Percentiles rank a stretch among this genome's conserved stretches.
phyloP scores from a whole-genome alignment of 1,284 basidiomycete genomes.

The Ustilago bromivora region DNA sequence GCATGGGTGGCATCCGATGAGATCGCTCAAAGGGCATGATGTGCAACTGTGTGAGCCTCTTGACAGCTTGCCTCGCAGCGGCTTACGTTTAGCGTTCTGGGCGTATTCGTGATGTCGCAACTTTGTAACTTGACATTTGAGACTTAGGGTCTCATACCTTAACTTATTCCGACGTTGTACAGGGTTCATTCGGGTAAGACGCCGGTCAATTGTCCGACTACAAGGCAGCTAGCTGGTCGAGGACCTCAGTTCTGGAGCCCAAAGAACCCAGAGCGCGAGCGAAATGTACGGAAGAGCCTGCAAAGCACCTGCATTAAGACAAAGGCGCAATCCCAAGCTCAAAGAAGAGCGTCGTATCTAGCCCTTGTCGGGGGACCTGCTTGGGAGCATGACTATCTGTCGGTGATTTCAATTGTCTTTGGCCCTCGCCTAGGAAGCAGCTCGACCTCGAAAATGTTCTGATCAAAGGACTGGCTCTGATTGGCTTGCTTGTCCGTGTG shows the following conservation, averaged over 20 bases:
- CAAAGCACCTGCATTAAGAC: neutral
- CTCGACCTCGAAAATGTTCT: neutral
- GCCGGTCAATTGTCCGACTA: conserved; percentile 38
- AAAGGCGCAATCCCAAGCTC: neutral
- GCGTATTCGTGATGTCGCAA: neutral
- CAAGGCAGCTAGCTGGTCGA: neutral
- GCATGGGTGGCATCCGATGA: too few species aligned
- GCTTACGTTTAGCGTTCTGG: neutral
- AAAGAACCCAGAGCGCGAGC: conserved; percentile 14
- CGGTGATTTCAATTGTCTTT: conserved; percentile 2
- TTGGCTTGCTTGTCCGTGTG: conserved; percentile 8
- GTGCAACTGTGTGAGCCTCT: too few species aligned
- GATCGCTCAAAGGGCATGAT: too few species aligned
- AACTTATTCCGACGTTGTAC: conserved; percentile 17
- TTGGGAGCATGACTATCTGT: neutral
- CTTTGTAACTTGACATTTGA: neutral
- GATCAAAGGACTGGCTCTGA: conserved; percentile 13
- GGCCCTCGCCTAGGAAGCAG: neutral
- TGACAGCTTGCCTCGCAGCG: too few species aligned
- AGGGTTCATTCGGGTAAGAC: conserved; percentile 14
- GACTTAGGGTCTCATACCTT: neutral
- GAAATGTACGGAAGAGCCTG: neutral
- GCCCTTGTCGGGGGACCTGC: neutral
- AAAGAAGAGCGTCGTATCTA: neutral
- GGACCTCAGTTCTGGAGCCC: conserved; percentile 23